Percentiles rank a stretch among this genome's conserved stretches.
Conservation (phyloP, 345 rosid species). For the Arabis hirsuta region DNA sequence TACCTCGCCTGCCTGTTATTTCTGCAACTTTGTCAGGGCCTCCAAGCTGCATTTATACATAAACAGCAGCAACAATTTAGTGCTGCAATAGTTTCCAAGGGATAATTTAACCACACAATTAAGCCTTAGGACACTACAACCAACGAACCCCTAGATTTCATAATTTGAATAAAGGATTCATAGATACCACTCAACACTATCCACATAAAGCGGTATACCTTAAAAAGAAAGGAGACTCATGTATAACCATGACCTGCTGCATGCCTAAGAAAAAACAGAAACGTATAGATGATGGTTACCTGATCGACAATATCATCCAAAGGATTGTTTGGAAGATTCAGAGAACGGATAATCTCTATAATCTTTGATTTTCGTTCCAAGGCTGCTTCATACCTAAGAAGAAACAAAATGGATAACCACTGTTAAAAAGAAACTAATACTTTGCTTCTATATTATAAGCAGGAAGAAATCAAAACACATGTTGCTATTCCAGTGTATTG, state of each 20-base stretch:
- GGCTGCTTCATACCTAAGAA: slow-evolving; percentile 82
- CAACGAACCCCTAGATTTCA: slow-evolving; percentile 23
- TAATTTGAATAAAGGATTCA: slow-evolving; percentile 33
- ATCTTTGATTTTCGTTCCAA: slow-evolving; percentile 83
- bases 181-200: slow-evolving; percentile 25
- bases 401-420: slow-evolving; percentile 26
- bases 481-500: slow-evolving; percentile 22
- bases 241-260: slow-evolving; percentile 21
- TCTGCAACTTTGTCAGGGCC: slow-evolving; percentile 98
- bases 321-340: slow-evolving; percentile 97
- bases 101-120: slow-evolving; percentile 16
- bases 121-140: slow-evolving; percentile 25
- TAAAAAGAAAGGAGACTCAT: slow-evolving; percentile 29
- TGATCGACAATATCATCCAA: slow-evolving; percentile 96
- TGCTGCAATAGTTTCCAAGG: slow-evolving; percentile 11
- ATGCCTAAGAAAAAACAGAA: slow-evolving; percentile 14
- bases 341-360: slow-evolving; percentile 80
- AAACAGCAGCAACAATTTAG: slow-evolving; percentile 30
- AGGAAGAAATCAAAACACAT: slow-evolving; percentile 27
- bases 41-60: slow-evolving; percentile 75
- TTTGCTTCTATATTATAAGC: slow-evolving; percentile 16
- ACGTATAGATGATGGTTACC: slow-evolving; percentile 49
- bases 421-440: slow-evolving; percentile 16
- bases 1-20: slow-evolving; percentile 98
- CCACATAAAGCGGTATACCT: slow-evolving; percentile 13